phyloP scores from a whole-genome alignment of 2,329 filamentous ascomycete species.

The Tothia fuscella region DNA sequence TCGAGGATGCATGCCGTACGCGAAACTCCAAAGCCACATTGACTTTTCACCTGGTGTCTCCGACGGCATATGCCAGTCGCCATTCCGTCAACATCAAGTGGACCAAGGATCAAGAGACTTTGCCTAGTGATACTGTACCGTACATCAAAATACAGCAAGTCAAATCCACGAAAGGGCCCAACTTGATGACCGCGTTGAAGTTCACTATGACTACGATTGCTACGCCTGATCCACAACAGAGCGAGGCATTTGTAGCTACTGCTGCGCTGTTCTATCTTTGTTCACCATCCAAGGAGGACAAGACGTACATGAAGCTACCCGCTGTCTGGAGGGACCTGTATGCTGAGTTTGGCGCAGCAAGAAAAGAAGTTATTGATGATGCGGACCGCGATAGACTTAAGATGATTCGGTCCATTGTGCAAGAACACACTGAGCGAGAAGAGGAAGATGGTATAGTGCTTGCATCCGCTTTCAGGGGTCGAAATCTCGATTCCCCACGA shows the following conservation, averaged over 20 bases:
- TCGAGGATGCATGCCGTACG: slow-evolving; percentile 81
- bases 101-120: slow-evolving; percentile 43
- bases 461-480: slow-evolving; percentile 56
- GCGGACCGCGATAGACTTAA: slow-evolving; percentile 58
- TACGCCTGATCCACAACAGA: slow-evolving; percentile 65
- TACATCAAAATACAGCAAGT: slow-evolving; percentile 4
- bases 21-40: slow-evolving; percentile 62
- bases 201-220: slow-evolving; percentile 67
- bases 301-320: slow-evolving; percentile 66
- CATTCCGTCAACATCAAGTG: slow-evolving; percentile 65
- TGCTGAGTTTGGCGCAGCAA: slow-evolving; percentile 60
- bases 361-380: slow-evolving; percentile 58
- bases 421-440: slow-evolving; percentile 48
- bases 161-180: slow-evolving; percentile 2
- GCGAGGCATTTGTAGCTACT: slow-evolving; percentile 77
- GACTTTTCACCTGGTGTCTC: slow-evolving; percentile 56
- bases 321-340: slow-evolving; percentile 76
- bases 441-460: slow-evolving; percentile 50
- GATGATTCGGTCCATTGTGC: slow-evolving; percentile 57
- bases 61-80: slow-evolving; percentile 61
- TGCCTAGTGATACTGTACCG: slow-evolving; percentile 3
- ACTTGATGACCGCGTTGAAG: slow-evolving; percentile 31
- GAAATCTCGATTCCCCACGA: slow-evolving; percentile 15
- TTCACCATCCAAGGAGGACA: slow-evolving; percentile 74
- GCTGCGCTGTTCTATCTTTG: slow-evolving; percentile 73